Evolutionary conservation across 768 basidiomycete species (phyloP), one percentile per base, ranked within the genome.

Genomic region (Neoboletus magnificus): DNA sequence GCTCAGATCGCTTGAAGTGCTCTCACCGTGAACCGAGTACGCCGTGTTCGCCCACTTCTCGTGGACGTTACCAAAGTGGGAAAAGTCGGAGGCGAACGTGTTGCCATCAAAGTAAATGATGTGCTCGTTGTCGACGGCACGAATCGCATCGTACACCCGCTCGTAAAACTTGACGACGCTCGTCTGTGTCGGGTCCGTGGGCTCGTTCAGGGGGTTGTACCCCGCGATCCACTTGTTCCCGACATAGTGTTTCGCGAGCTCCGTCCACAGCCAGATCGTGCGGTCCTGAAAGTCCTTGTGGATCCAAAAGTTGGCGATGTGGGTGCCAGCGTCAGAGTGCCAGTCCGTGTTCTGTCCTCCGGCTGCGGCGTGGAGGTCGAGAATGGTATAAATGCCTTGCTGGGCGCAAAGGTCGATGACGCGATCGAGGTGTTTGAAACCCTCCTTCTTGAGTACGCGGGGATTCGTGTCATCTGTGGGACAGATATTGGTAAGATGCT

Each of bases 261-360:
- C 75, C 36, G 78, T 78, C 91, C 91, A 93, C 39, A 93, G 80
- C 83, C 85, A 85, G 50, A 91, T 69, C 11, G 79, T 71, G 2
- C 90, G 83, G 70, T 93, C 87, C 67, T 91, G 90, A 77, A 90
- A 88, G 68, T 92, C 89, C 60, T 84, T 90, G 77, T 92, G 87
- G 48, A 80, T 80, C 87, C 88, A 93, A 76, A 91, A 85, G 66
- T 82, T 82, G 48, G 86, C 83, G 30, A 86, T 79, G 66, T 87
- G 86, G 13, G 80, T 79, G 16, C 86, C 87, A 18, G 82, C 78
- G 66, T 91, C 89, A 20, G 79, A 76, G 69, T 93, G 91, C 91
- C 91, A 93, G 70, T 85, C 90, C 23, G 79, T 80, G 69, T 87
- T 87, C 70, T 88, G 87, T 3, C 87, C 86, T 39, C 85, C 86